Evolutionary conservation across 1,284 basidiomycete species (phyloP).

Genomic region (Cutaneotrichosporon cavernicola): DNA sequence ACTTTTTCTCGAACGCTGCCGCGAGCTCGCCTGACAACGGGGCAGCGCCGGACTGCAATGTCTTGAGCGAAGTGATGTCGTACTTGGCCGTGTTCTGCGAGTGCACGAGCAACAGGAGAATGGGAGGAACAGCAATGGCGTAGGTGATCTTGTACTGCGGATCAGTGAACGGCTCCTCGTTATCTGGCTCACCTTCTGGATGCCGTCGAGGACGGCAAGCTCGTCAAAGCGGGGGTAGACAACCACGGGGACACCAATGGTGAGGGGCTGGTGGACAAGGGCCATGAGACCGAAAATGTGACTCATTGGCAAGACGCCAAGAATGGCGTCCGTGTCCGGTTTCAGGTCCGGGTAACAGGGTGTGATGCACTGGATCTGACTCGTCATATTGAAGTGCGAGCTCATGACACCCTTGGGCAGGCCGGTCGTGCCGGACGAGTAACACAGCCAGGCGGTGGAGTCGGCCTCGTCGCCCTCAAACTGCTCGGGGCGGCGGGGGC

Average conservation of each 20-base stretch:
- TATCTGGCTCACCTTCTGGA: slow-evolving; percentile 56
- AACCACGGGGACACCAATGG: slow-evolving; percentile 62
- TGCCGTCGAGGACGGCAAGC: slow-evolving; percentile 62
- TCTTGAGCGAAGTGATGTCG: slow-evolving; percentile 63
- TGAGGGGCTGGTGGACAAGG: slow-evolving; percentile 64
- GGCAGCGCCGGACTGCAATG: slow-evolving; percentile 75
- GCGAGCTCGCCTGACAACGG: slow-evolving; percentile 62
- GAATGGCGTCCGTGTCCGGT: slow-evolving; percentile 17
- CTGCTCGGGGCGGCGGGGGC: slow-evolving; percentile 12
- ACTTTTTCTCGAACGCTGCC: slow-evolving; percentile 31
- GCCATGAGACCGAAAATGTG: slow-evolving; percentile 26
- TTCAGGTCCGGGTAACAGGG: slow-evolving; percentile 12
- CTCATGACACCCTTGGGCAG: slow-evolving; percentile 56
- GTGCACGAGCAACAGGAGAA: slow-evolving; percentile 61
- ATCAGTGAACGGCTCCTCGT: slow-evolving; percentile 55
- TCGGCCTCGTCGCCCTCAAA: slow-evolving; percentile 16
- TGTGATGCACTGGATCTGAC: slow-evolving; percentile 29
- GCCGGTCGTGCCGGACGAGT: slow-evolving; percentile 63
- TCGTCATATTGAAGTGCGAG: slow-evolving; percentile 65
- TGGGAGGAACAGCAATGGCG: slow-evolving; percentile 75
- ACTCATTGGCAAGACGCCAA: slow-evolving; percentile 22
- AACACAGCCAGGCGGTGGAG: slow-evolving; percentile 57
- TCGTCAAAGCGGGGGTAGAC: slow-evolving; percentile 66
- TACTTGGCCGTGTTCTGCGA: slow-evolving; percentile 65
- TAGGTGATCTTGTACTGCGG: slow-evolving; percentile 63